phyloP scores from a whole-genome alignment of 1,139 yeast genomes.

The Candida sojae region DNA sequence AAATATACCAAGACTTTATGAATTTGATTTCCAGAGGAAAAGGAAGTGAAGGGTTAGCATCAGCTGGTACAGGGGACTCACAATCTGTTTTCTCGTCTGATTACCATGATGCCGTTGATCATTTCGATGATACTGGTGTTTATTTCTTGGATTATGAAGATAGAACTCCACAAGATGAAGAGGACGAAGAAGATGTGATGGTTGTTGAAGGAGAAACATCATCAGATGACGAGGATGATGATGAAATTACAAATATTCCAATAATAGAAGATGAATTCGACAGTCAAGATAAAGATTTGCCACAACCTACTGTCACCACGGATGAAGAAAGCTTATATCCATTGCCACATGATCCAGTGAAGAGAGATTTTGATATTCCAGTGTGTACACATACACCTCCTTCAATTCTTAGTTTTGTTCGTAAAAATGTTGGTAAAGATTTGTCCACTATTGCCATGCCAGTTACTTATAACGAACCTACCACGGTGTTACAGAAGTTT shows the following conservation, averaged over 20 bases:
- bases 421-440: conserved; percentile 93
- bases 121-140: conserved; percentile 44
- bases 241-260: conserved; percentile 4
- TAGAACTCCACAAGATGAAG: conserved; percentile 12
- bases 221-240: conserved; percentile 20
- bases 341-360: conserved; percentile 52
- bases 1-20: conserved; percentile 14
- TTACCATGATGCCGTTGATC: conserved; percentile 69
- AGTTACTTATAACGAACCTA: conserved; percentile 89
- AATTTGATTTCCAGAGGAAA: conserved; percentile 9
- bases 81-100: conserved; percentile 41
- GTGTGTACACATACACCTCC: conserved; percentile 73
- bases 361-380: conserved; percentile 63
- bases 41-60: conserved; percentile 4
- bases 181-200: conserved; percentile 13
- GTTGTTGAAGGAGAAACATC: conserved; percentile 10
- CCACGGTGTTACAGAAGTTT: conserved; percentile 75
- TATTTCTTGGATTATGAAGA: conserved; percentile 28
- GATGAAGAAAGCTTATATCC: conserved; percentile 58
- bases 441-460: conserved; percentile 89
- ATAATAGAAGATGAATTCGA: conserved; percentile 4
- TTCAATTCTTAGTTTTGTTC: conserved; percentile 71
- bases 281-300: conserved; percentile 9
- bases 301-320: conserved; percentile 15
- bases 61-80: conserved; percentile 20